Evolutionary conservation across 2,329 filamentous ascomycete species (phyloP).

Genomic region (Gnomoniopsis sp.): DNA sequence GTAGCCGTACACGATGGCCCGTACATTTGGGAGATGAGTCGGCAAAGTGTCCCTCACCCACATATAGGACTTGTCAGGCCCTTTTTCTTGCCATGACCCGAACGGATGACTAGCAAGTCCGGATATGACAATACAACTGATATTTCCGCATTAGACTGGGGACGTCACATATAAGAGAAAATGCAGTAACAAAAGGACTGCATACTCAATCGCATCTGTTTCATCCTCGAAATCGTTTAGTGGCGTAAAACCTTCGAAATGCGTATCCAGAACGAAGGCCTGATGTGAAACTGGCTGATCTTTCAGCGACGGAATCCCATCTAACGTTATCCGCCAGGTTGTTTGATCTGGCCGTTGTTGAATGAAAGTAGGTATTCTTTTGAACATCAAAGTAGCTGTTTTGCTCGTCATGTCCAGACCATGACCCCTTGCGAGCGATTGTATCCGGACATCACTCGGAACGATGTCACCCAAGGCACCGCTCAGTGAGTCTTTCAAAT

Average conservation of each 20-base stretch:
- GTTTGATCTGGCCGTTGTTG: not conserved
- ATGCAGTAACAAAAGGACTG: not conserved
- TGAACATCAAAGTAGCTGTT: not conserved
- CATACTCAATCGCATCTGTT: not conserved
- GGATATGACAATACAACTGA: constrained; percentile 12
- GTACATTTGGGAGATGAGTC: constrained; percentile 14
- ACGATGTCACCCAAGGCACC: not conserved
- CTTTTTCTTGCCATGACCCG: constrained; percentile 17
- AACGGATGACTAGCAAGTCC: constrained; percentile 16
- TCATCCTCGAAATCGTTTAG: constrained; percentile 1
- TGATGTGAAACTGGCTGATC: not conserved
- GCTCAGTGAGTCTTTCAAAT: not conserved
- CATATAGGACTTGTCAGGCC: constrained; percentile 20
- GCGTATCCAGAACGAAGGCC: not conserved
- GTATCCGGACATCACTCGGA: not conserved
- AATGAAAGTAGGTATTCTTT: not conserved
- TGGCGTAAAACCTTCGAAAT: constrained; percentile 6
- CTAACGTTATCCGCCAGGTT: not conserved
- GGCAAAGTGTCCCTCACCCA: constrained; percentile 26
- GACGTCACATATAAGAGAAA: not conserved
- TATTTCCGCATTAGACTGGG: not conserved
- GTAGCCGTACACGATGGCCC: constrained; percentile 24
- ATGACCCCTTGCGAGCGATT: not conserved
- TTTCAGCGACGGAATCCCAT: not conserved
- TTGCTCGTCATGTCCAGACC: not conserved